A percentile compares a stretch with the other conserved stretches of the same genome.
phyloP scores from a whole-genome alignment of 2,329 filamentous ascomycete species.

The Aspergillus pseudotamarii region DNA sequence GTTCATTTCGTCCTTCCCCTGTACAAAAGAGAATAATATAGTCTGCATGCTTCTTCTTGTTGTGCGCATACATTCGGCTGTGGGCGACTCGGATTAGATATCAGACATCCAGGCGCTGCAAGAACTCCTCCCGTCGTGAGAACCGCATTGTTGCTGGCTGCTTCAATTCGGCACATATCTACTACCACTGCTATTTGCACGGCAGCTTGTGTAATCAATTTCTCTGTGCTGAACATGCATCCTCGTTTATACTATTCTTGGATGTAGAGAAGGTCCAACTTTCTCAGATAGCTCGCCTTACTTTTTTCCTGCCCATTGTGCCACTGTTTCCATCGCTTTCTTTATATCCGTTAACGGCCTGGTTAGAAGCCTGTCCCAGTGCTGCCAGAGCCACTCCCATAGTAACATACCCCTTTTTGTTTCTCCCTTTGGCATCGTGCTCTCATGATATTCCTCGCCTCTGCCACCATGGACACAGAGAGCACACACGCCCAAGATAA shows the following conservation, averaged over 20 bases:
- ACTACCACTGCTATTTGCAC: constrained; percentile 15
- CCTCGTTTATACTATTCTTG: constrained; percentile 47
- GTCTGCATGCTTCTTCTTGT: constrained; percentile 11
- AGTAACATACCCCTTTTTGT: constrained; percentile 17
- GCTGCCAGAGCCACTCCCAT: constrained; percentile 29
- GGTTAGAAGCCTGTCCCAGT: not conserved
- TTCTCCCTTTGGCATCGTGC: constrained; percentile 1
- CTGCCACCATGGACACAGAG: constrained; percentile 48
- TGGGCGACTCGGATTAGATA: constrained; percentile 17
- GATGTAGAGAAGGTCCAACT: constrained; percentile 35
- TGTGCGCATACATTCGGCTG: constrained; percentile 17
- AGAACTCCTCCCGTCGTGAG: constrained; percentile 14
- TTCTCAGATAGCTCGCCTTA: constrained; percentile 13
- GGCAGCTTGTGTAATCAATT: constrained; percentile 27
- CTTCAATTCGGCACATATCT: constrained; percentile 3
- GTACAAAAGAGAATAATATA: constrained; percentile 15
- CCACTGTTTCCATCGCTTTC: constrained; percentile 15
- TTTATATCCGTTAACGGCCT: not conserved
- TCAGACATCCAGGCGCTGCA: constrained; percentile 14
- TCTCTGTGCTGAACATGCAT: constrained; percentile 52
- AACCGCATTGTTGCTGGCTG: constrained; percentile 7
- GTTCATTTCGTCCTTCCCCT: constrained; percentile 7
- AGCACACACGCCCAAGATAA: constrained; percentile 46
- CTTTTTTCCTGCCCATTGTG: constrained; percentile 13
- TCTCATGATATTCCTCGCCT: constrained; percentile 4